phyloP scores from a whole-genome alignment of 768 basidiomycete species.

The Suillus subluteus region DNA sequence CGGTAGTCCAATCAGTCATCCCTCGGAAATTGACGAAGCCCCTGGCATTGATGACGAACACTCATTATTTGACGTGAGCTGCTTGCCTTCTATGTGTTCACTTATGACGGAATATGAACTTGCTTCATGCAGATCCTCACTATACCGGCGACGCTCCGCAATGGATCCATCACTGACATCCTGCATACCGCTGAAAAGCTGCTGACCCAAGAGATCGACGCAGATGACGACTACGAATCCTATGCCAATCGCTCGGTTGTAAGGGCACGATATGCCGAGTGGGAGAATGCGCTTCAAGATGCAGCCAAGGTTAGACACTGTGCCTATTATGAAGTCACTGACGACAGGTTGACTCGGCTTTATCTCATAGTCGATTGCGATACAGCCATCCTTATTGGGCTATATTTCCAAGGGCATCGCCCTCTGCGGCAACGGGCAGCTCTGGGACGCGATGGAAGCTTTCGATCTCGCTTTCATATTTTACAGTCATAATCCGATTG shows the following conservation, averaged over 20 bases:
- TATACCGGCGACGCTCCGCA: not conserved
- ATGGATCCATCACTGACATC: not conserved
- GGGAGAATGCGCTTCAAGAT: constrained; percentile 1
- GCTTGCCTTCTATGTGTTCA: not conserved
- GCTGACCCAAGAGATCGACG: not conserved
- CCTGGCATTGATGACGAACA: not conserved
- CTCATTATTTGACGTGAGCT: not conserved
- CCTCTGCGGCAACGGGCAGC: not conserved
- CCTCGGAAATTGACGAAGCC: not conserved
- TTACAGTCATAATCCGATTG: not conserved
- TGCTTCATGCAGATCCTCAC: not conserved
- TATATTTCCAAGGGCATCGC: not conserved
- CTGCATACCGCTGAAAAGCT: not conserved
- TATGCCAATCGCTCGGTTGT: constrained; percentile 1
- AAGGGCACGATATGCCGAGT: not conserved
- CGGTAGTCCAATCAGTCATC: not conserved
- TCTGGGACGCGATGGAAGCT: constrained; percentile 1
- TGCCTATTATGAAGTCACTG: not conserved
- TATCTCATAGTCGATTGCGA: not conserved
- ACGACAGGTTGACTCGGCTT: not conserved
- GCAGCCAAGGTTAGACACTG: not conserved
- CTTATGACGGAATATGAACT: not conserved
- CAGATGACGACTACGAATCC: not conserved
- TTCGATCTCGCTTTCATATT: constrained; percentile 6
- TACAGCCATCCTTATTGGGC: not conserved